Base-by-base conservation (phyloP, 164 flowering plant species). In the Aristolochia contorta region DNA sequence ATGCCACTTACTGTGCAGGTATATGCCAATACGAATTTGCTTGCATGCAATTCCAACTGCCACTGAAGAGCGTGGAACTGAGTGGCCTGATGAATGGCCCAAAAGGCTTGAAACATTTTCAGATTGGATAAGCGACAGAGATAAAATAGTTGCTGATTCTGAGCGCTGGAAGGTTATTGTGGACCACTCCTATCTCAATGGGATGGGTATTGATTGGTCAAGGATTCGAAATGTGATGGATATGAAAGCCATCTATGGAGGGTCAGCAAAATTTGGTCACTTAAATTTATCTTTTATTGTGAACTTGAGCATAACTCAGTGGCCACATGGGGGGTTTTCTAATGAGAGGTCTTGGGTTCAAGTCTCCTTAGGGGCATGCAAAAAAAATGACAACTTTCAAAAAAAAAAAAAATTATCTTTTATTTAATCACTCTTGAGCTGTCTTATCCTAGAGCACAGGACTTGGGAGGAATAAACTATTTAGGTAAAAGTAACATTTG, bases 41-140 rank as follows among this genome's bases (percentile, higher is more conserved):
- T 65, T 93, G 71, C 89, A 90, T 60, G 32, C 67, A 24, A 76
- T 88, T 75, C 99, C 99, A 55, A 56, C 88, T 74, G 72, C 89
- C 32, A 83, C 88, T 63, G 97, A 93, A 71, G 80, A 93, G 70
- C 87, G 77, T 25, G 97, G 99, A 51, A 72, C 84, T 53, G 97
- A 90, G 65, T 93, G 99, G 99, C 99, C 97, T 22, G 92, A 80
- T 59, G 96, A 88, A 69, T 93, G 99, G 99, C 99, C 99, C 19
- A 79, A 83, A 69, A 81, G 99, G 72, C 96, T 93, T 64, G 78
- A 84, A 60, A 76, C 75, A 19, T 85, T 72, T 67, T 96, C 96
- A 13, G 97, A 93, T 7, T 93, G 99, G 99, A 54, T 86, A 67
- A 70, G 56, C 46, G 65, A 82, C 62, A 49, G 75, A 75, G 95